Evolutionary conservation across 768 basidiomycete species (phyloP), one percentile per base, ranked within the genome.

Genomic region (Collybia sordida): DNA sequence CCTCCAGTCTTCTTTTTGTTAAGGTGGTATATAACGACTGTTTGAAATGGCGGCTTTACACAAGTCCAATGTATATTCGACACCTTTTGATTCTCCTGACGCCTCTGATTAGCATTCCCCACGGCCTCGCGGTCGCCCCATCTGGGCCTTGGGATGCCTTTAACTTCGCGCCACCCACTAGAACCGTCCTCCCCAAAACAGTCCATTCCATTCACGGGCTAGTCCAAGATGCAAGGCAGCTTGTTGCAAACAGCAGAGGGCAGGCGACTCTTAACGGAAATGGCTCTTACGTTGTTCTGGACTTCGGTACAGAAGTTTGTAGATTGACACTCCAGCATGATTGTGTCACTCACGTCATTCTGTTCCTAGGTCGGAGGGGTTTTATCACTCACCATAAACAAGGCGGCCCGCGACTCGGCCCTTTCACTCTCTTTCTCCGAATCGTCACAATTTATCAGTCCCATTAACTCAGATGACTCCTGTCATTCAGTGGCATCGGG

Each of bases 381-480:
- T 7, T 50, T 71, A 3, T 71, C 68, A 1, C 39, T 73, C 12
- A 61, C 55, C 3, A 58, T 70, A 27, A 46, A 62, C 47, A 39
- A 55, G 24, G 60, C 64, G 2, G 62, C 68, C 0, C 37, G 61
- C 0, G 45, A 58, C 3, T 67, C 75, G 1, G 59, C 65, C 4
- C 60, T 79, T n/a, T 69, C 77, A 3, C 63, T 80, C 25, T 72
- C 78, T 2, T 80, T 79, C 62, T 76, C 75, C 0, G 78, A 80
- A 56, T 80, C 78, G 2, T 61, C 78, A 1, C 47, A 71, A 39
- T 80, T 78, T 59, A 75, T 80, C 49, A 68, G 60, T 42, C 76
- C 78, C 0, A 44, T 62, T 6, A 65, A 59, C 0, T 78, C 77
- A 35, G 78, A 79, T 56, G 69, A 73, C 49, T 71, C 71, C 7